Evolutionary conservation across 1,284 basidiomycete genomes (phyloP), one percentile per base, ranked within the genome.

Genomic region (Earliella scabrosa): DNA sequence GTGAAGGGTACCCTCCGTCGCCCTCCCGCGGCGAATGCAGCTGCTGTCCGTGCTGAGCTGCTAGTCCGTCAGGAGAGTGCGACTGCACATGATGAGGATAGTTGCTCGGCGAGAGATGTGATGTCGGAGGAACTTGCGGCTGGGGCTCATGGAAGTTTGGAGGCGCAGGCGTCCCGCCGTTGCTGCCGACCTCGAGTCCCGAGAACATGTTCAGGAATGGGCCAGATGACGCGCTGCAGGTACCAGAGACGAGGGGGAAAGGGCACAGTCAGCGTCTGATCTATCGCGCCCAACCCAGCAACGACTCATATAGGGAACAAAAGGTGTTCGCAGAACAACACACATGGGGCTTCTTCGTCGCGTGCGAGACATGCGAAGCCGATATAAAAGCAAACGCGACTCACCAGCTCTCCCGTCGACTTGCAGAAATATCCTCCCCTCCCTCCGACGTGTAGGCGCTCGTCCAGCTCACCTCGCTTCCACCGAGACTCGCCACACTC

Each of bases 391-490:
- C 21, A 45, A 27, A 32, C 29, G 23, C 11, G 21, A 66, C 65
- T 66, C 59, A 66, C 65, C 59, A 59, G 50, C 65, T 66, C 48
- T 51, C 55, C 31, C 60, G 50, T 32, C 65, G 53, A 32, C 58
- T 60, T 8, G 49, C 56, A 24, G 45, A 58, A n/a, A 56, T 49
- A 44, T 60, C 61, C 36, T 54, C 57, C 29, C 52, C 52, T 31
- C 50, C 50, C 21, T 65, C 67, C 35, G 60, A 63, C 29, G 48
- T 52, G 43, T 59, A 60, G 18, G 59, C 64, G 50, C 65, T 67
- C 40, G 67, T 67, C 56, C 61, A 66, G 52, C 68, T 70, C 39
- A 58, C 63, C 54, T 65, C 66, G 56, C 68, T 69, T 4, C 64
- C 66, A 34, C 61, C 64, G 29, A 68, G 55, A 45, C 66, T 68